A percentile compares a stretch with the other conserved stretches of the same genome.
These are phyloP conservation scores for Citrullus mucosospermus DNA, from an alignment of 306 rosid species.

Conservation along the genomic window DNA sequence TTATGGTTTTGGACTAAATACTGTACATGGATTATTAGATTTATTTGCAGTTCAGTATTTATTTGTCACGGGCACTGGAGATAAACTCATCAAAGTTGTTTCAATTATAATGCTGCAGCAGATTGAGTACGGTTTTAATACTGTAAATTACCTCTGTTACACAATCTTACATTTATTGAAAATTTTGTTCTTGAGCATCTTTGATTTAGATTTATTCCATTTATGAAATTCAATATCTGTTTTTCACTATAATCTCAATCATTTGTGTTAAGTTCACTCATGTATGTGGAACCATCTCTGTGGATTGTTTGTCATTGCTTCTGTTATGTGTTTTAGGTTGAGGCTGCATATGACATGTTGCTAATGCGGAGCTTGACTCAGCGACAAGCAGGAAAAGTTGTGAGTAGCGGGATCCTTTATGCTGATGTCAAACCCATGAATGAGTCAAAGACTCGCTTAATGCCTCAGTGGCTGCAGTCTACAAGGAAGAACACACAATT, in stretches of 20 bases:
- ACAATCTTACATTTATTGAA: not conserved
- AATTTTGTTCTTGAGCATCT: not conserved
- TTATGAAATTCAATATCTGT: not conserved
- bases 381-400: conserved; percentile 83
- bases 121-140: not conserved
- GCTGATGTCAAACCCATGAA: conserved; percentile 16
- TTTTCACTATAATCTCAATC: not conserved
- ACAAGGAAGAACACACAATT: conserved; percentile 31
- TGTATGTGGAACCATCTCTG: not conserved
- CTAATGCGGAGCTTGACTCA: conserved; percentile 82
- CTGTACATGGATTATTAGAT: not conserved
- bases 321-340: conserved; percentile 36
- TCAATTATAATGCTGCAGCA: not conserved
- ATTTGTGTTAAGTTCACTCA: not conserved
- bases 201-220: not conserved
- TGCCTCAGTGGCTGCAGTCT: conserved; percentile 77
- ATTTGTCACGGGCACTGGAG: not conserved
- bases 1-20: not conserved
- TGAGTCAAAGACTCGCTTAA: conserved; percentile 32
- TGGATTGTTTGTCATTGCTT: not conserved
- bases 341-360: conserved; percentile 94
- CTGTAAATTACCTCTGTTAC: not conserved
- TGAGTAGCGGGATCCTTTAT: conserved; percentile 17
- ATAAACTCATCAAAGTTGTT: not conserved
- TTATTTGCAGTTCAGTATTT: not conserved